Evolutionary conservation across 345 rosid species (phyloP).

Genomic region (Acer campestre): DNA sequence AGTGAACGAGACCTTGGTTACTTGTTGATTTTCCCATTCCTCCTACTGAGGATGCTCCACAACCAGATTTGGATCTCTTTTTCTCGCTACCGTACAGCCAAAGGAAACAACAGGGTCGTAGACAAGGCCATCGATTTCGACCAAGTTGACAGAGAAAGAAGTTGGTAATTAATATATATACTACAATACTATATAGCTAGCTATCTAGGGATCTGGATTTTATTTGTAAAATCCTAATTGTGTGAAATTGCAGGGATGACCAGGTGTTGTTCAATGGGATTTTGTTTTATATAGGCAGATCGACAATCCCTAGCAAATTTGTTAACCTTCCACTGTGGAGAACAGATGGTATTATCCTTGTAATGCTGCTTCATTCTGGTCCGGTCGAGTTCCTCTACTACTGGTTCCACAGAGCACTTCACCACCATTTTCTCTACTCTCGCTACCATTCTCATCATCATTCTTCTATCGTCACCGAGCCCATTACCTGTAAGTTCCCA

Average conservation of each 20-base stretch:
- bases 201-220: no score
- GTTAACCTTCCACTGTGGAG: conserved; percentile 44
- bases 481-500: conserved; percentile 43
- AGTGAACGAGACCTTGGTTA: conserved; percentile 37
- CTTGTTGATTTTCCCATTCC: conserved; percentile 40
- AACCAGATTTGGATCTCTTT: conserved; percentile 63
- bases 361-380: conserved; percentile 38
- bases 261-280: conserved; percentile 46
- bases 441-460: conserved; percentile 71
- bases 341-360: conserved; percentile 40
- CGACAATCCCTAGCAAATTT: conserved; percentile 23
- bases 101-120: conserved; percentile 52
- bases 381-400: conserved; percentile 61
- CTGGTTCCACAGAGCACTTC: conserved; percentile 59
- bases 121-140: conserved; percentile 64
- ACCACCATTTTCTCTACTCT: conserved; percentile 58
- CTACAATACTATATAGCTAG: no score
- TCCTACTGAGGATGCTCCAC: conserved; percentile 49
- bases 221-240: no score
- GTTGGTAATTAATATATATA: conserved; percentile 34
- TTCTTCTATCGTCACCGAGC: conserved; percentile 55
- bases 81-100: conserved; percentile 53
- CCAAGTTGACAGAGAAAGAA: conserved; percentile 66
- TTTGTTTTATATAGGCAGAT: conserved; percentile 25
- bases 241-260: conserved; percentile 37